These are phyloP conservation scores for Yamadazyma paraphyllophila DNA, from an alignment of 805 yeast genomes.

Conservation along the genomic window DNA sequence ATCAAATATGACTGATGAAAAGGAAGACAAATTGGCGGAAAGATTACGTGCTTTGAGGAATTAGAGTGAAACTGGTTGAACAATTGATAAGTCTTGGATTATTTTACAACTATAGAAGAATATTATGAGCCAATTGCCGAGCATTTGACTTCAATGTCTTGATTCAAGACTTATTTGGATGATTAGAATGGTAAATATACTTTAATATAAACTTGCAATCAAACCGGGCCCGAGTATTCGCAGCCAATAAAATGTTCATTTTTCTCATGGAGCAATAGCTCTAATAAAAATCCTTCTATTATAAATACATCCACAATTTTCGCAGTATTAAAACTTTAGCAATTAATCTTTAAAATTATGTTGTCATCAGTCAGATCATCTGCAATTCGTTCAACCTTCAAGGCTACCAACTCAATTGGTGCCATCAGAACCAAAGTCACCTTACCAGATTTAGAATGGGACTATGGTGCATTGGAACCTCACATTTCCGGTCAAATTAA, in stretches of 20 bases:
- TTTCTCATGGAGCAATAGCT: slow-evolving; percentile 5
- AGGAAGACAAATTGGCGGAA: slow-evolving; percentile 86
- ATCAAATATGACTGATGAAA: slow-evolving; percentile 53
- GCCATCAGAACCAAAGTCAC: slow-evolving; percentile 29
- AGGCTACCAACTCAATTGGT: slow-evolving; percentile 13
- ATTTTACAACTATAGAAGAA: neutral
- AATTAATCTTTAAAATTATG: neutral
- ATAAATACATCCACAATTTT: slow-evolving; percentile 1
- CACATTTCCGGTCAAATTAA: slow-evolving; percentile 45
- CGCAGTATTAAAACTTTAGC: neutral
- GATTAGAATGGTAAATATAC: too few species aligned
- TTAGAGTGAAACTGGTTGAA: slow-evolving; percentile 7
- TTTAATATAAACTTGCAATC: too few species aligned
- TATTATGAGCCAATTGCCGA: too few species aligned
- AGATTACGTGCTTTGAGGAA: slow-evolving; percentile 79
- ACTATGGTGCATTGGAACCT: slow-evolving; percentile 48
- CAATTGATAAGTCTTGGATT: neutral
- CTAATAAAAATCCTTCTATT: neutral
- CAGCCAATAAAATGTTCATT: slow-evolving; percentile 9
- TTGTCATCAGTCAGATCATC: slow-evolving; percentile 1
- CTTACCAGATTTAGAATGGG: slow-evolving; percentile 47
- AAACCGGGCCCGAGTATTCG: slow-evolving; percentile 1
- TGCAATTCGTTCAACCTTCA: slow-evolving; percentile 4
- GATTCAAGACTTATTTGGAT: too few species aligned
- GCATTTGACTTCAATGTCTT: too few species aligned